Conservation (phyloP, 805 yeast genomes). For the Cyberlindnera samutprakarnensis region DNA sequence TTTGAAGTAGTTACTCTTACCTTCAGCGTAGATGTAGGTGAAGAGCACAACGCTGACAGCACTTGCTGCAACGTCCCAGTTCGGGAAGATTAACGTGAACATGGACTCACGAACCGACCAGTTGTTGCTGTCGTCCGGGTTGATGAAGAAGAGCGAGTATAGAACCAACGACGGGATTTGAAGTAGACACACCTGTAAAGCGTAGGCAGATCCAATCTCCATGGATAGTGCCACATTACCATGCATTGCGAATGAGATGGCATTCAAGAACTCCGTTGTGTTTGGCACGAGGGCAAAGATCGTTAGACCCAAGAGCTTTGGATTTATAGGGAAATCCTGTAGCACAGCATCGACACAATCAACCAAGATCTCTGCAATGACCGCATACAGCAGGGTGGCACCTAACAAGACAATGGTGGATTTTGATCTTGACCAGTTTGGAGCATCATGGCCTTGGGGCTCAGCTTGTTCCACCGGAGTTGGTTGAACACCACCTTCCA, state of each 20-base stretch:
- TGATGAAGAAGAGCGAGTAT: slow-evolving; percentile 51
- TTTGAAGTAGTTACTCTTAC: slow-evolving; percentile 92
- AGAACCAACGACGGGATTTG: slow-evolving; percentile 89
- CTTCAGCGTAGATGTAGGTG: slow-evolving; percentile 93
- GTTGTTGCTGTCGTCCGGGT: slow-evolving; percentile 23
- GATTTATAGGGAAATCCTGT: slow-evolving; percentile 70
- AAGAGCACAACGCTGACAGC: slow-evolving; percentile 81
- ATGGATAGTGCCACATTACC: slow-evolving; percentile 94
- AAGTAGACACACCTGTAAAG: slow-evolving; percentile 86
- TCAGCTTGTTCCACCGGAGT: slow-evolving; percentile 7
- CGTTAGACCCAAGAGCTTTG: slow-evolving; percentile 87
- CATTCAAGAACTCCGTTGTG: slow-evolving; percentile 94
- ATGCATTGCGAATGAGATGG: slow-evolving; percentile 91
- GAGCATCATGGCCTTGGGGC: slow-evolving; percentile 80
- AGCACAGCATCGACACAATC: slow-evolving; percentile 88
- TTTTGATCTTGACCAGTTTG: slow-evolving; percentile 89
- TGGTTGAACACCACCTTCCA: slow-evolving; percentile 5
- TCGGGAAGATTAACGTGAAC: slow-evolving; percentile 84
- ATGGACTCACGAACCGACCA: slow-evolving; percentile 33
- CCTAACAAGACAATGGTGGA: slow-evolving; percentile 75
- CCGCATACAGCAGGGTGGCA: slow-evolving; percentile 83
- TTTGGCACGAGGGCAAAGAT: slow-evolving; percentile 95
- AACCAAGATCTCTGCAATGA: slow-evolving; percentile 90
- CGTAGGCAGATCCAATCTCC: slow-evolving; percentile 98
- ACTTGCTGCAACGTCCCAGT: slow-evolving; percentile 90